phyloP scores from a whole-genome alignment of 2,329 filamentous ascomycete genomes.

The Botrytis fabae region DNA sequence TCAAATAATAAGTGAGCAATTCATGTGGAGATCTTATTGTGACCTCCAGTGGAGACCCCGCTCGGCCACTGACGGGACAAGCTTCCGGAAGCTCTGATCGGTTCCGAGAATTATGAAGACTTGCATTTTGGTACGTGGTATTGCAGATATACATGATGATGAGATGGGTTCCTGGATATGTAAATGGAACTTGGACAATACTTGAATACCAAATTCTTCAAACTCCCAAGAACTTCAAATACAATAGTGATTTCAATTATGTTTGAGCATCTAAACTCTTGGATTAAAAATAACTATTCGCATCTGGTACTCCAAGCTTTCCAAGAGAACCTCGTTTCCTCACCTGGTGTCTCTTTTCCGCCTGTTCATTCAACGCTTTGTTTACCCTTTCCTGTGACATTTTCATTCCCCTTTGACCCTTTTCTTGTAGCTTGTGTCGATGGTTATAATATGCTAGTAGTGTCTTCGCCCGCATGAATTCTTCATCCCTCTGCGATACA shows the following conservation, averaged over 20 bases:
- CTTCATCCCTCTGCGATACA: not conserved
- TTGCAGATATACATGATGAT: slow-evolving; percentile 2
- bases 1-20: not conserved
- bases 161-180: not conserved
- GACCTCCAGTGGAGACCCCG: slow-evolving; percentile 10
- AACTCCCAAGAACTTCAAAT: too few species aligned
- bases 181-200: not conserved
- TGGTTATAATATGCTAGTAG: slow-evolving; percentile 17
- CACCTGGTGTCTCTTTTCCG: slow-evolving; percentile 5
- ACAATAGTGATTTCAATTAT: not conserved
- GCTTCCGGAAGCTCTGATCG: slow-evolving; percentile 8
- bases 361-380: slow-evolving; percentile 7
- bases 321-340: not conserved
- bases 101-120: not conserved
- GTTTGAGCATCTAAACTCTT: not conserved
- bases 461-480: slow-evolving; percentile 16
- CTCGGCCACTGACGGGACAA: not conserved
- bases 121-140: not conserved
- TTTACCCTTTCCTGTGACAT: slow-evolving; percentile 16
- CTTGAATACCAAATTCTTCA: not conserved
- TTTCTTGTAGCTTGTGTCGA: slow-evolving; percentile 9
- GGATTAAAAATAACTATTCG: not conserved
- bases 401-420: not conserved
- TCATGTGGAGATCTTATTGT: not conserved
- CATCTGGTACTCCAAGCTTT: not conserved